Percentiles rank a stretch among this genome's conserved stretches.
Evolutionary conservation across 2,329 filamentous ascomycete genomes (phyloP).

Genomic region (Botrytis medusae): DNA sequence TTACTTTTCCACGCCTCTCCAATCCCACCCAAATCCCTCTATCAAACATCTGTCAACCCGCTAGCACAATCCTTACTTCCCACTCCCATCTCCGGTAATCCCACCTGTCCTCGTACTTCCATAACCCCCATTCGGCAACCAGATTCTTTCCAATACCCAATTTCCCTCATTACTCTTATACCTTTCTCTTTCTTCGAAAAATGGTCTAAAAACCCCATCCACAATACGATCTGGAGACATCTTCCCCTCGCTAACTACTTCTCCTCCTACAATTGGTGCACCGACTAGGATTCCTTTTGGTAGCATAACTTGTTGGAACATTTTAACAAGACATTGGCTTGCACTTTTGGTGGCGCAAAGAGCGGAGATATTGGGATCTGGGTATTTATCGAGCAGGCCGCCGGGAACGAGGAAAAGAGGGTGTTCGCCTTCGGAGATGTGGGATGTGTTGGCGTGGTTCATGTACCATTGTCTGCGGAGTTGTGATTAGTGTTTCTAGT

Average conservation of each 20-base stretch:
- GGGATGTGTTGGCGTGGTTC: conserved; percentile 3
- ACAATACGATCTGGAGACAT: conserved; percentile 11
- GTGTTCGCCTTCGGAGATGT: not conserved
- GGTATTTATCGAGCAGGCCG: not conserved
- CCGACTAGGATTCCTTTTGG: conserved; percentile 3
- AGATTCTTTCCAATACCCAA: not conserved
- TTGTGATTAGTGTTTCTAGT: not conserved
- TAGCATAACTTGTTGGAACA: conserved; percentile 10
- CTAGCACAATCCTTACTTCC: not conserved
- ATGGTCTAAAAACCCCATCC: conserved; percentile 6
- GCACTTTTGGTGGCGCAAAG: conserved; percentile 2
- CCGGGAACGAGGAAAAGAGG: conserved; percentile 3
- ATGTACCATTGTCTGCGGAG: conserved; percentile 4
- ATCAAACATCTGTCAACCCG: not conserved
- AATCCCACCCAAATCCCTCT: not conserved
- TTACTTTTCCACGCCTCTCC: accelerated
- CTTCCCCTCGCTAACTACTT: not conserved
- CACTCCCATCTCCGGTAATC: not conserved
- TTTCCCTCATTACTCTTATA: not conserved
- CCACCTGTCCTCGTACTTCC: not conserved
- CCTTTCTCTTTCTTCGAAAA: conserved; percentile 17
- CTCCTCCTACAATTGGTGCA: conserved; percentile 3
- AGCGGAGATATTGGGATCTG: not conserved
- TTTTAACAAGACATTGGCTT: conserved; percentile 14
- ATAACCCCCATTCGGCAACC: not conserved